Evolutionary conservation across 2,329 filamentous ascomycete species (phyloP).

Genomic region (Botrytis cinerea): DNA sequence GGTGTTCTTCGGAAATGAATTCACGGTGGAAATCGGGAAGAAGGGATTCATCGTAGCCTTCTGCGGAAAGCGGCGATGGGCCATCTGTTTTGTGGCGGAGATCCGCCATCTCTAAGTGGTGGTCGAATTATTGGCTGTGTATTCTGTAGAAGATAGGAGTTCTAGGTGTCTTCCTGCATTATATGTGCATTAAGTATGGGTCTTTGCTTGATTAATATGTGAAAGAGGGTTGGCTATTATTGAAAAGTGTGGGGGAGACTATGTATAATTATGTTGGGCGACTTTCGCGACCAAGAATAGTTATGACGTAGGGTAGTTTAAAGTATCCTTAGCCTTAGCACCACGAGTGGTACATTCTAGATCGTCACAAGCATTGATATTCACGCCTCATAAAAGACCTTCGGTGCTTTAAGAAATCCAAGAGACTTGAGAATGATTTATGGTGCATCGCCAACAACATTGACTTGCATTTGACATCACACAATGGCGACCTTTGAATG

Average conservation of each 20-base stretch:
- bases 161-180: conserved; percentile 17
- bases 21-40: conserved; percentile 81
- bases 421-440: neutral
- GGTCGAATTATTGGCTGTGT: conserved; percentile 12
- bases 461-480: neutral
- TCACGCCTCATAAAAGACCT: neutral
- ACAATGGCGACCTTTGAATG: neutral
- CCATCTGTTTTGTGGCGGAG: conserved; percentile 47
- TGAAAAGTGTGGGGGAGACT: conserved; percentile 22
- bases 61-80: conserved; percentile 59
- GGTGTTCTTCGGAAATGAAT: conserved; percentile 72
- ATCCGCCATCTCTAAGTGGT: conserved; percentile 39
- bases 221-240: conserved; percentile 7
- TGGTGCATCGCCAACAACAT: neutral
- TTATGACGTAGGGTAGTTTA: conserved; percentile 22
- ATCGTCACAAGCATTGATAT: neutral
- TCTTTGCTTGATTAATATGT: neutral
- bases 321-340: neutral
- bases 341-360: neutral
- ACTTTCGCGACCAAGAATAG: conserved; percentile 10
- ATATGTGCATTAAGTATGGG: conserved; percentile 20
- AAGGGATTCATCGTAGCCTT: conserved; percentile 66
- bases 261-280: conserved; percentile 16
- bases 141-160: conserved; percentile 6
- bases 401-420: neutral